A percentile compares a stretch with the other conserved stretches of the same genome.
Evolutionary conservation across 2,329 filamentous ascomycete genomes (phyloP).

Genomic region (Cryphonectria japonica): DNA sequence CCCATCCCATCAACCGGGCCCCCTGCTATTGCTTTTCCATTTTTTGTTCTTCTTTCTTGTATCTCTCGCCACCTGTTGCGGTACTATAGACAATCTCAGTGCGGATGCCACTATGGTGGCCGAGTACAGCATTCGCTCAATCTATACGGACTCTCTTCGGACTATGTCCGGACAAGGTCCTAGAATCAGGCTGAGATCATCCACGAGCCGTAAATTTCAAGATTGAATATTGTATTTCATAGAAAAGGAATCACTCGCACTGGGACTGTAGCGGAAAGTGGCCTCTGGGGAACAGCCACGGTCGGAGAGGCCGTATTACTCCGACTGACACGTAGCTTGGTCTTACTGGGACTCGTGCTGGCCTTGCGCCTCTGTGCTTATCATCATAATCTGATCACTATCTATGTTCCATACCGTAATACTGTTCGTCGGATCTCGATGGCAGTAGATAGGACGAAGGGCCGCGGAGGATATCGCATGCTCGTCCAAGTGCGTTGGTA

Average conservation of each 20-base stretch:
- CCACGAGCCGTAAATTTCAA: background rate
- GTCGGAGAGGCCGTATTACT: background rate
- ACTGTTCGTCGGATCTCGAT: background rate
- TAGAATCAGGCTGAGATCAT: background rate
- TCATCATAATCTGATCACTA: background rate
- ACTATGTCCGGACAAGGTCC: background rate
- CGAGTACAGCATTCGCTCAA: background rate
- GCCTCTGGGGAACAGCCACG: background rate
- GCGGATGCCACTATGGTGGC: background rate
- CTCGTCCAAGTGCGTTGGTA: background rate
- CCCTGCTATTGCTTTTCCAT: too few relatives aligned
- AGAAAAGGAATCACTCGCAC: background rate
- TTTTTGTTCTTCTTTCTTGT: background rate
- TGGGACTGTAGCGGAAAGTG: too few relatives aligned
- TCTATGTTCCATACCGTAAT: background rate
- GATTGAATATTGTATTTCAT: background rate
- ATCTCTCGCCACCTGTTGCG: background rate
- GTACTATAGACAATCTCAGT: background rate
- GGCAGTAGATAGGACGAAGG: background rate
- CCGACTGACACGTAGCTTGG: background rate
- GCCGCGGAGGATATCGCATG: background rate
- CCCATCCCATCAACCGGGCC: background rate
- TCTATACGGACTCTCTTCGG: background rate
- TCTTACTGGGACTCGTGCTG: background rate
- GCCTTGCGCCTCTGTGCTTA: background rate